Evolutionary conservation across 148 eudicot species (phyloP).

Genomic region (Polygonum aviculare): DNA sequence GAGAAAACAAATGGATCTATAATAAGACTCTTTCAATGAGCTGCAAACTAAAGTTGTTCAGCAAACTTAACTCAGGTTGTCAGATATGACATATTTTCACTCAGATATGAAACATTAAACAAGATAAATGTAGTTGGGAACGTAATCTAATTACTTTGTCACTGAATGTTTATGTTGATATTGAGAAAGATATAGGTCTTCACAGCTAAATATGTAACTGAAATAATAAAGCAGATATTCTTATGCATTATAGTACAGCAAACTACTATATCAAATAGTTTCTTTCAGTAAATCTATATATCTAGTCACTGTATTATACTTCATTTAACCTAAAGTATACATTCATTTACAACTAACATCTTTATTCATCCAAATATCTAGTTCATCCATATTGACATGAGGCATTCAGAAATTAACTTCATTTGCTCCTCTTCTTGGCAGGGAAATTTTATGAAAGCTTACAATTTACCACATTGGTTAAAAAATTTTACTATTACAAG

Average conservation of each 20-base stretch:
- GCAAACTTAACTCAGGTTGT: not conserved
- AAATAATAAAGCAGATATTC: not conserved
- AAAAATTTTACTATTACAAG: not conserved
- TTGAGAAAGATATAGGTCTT: not conserved
- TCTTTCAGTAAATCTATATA: not conserved
- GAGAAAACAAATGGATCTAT: not conserved
- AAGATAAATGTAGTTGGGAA: not conserved
- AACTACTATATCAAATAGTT: not conserved
- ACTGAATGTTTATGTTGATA: not conserved
- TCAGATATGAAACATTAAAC: no score
- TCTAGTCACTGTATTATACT: not conserved
- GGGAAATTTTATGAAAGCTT: not conserved
- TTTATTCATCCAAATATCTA: not conserved
- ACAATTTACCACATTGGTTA: not conserved
- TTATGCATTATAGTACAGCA: not conserved
- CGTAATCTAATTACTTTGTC: not conserved
- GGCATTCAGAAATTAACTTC: not conserved
- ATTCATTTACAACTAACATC: not conserved
- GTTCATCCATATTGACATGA: not conserved
- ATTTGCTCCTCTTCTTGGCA: not conserved
- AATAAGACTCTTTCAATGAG: not conserved
- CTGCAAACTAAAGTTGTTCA: not conserved
- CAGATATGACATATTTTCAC: not conserved
- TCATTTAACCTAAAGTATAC: not conserved
- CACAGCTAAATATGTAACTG: not conserved